A percentile compares a stretch with the other conserved stretches of the same genome.
phyloP scores from a whole-genome alignment of 2,329 filamentous ascomycete species.

The Periconia sp. region DNA sequence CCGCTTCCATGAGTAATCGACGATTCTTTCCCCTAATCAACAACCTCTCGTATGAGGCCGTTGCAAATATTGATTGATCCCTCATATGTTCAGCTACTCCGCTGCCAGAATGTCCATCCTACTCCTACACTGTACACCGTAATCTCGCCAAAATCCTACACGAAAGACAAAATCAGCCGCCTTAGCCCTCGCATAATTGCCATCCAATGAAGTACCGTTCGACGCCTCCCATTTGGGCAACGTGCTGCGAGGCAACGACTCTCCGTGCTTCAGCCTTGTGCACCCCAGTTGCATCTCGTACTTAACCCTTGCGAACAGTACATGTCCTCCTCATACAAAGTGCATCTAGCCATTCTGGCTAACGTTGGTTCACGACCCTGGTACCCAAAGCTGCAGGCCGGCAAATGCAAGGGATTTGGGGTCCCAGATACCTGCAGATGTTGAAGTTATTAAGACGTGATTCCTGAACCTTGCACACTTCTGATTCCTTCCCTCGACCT shows the following conservation, averaged over 20 bases:
- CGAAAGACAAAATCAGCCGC: neutral
- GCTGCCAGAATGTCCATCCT: neutral
- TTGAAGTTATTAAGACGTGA: neutral
- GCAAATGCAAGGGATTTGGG: neutral
- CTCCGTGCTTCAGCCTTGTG: neutral
- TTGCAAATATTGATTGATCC: too few species aligned
- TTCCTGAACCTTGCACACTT: neutral
- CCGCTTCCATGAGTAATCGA: neutral
- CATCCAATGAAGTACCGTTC: neutral
- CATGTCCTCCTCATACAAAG: neutral
- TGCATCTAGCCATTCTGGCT: too few species aligned
- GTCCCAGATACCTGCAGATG: neutral
- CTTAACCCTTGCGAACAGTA: neutral
- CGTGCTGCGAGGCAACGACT: neutral
- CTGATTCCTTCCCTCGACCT: neutral
- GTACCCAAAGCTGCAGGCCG: neutral
- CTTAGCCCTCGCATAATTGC: neutral
- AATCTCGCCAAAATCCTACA: neutral
- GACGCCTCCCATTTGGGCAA: neutral
- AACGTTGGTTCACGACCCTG: neutral
- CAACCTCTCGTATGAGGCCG: neutral
- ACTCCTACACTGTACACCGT: neutral
- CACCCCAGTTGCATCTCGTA: neutral
- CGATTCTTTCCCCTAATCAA: neutral
- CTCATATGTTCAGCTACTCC: too few species aligned